phyloP scores from a whole-genome alignment of 192 early-diverging fungal species.

The Mortierella alpina region DNA sequence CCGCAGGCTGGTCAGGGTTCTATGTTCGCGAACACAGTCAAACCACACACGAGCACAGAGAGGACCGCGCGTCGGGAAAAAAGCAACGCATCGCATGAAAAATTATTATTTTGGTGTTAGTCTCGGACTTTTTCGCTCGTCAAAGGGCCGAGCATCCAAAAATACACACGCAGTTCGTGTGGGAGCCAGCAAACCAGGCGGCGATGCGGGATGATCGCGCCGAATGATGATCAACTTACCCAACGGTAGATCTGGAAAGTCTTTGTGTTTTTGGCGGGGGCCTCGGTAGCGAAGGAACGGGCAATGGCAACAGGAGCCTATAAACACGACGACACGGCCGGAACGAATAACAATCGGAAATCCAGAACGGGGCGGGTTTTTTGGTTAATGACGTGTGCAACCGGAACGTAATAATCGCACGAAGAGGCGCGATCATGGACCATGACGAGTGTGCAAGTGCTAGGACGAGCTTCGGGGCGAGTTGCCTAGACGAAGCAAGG shows the following conservation, averaged over 20 bases:
- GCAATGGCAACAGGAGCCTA: slow-evolving; percentile 49
- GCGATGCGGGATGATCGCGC: too few species aligned
- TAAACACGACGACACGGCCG: not conserved
- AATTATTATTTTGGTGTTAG: slow-evolving; percentile 14
- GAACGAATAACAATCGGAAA: slow-evolving; percentile 7
- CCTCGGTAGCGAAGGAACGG: slow-evolving; percentile 61
- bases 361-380: slow-evolving; percentile 22
- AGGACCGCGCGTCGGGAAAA: slow-evolving; percentile 7
- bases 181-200: too few species aligned
- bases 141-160: too few species aligned
- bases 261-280: slow-evolving; percentile 69
- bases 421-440: not conserved
- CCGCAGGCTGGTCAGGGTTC: slow-evolving; percentile 90
- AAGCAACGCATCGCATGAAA: not conserved
- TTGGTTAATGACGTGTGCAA: slow-evolving; percentile 24
- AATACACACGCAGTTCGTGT: too few species aligned
- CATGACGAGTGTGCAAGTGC: not conserved
- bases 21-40: slow-evolving; percentile 16
- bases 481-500: not conserved
- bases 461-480: not conserved
- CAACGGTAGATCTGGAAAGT: slow-evolving; percentile 97
- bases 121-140: slow-evolving; percentile 6
- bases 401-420: slow-evolving; percentile 16
- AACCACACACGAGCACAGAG: not conserved
- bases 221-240: slow-evolving; percentile 59